Percentiles rank a stretch among this genome's conserved stretches.
These are phyloP conservation scores for Podospora appendiculata DNA, from an alignment of 495 filamentous ascomycete species.

Conservation along the genomic window DNA sequence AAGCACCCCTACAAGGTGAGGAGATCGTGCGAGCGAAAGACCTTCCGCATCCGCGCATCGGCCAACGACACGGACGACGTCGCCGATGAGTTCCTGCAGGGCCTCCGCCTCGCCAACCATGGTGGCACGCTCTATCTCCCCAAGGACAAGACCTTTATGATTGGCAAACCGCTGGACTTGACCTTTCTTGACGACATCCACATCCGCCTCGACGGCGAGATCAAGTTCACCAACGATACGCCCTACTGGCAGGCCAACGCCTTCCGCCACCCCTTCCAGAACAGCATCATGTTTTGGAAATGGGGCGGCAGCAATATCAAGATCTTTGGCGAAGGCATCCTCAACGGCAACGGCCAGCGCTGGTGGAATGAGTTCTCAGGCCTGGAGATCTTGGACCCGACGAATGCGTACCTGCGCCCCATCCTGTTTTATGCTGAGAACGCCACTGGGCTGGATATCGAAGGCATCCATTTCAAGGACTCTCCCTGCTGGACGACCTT, in stretches of 20 bases:
- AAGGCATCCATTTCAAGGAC: constrained; percentile 49
- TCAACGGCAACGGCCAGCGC: constrained; percentile 48
- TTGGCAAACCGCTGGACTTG: constrained; percentile 49
- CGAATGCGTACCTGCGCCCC: constrained; percentile 46
- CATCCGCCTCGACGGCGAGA: constrained; percentile 48
- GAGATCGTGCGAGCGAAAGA: constrained; percentile 21
- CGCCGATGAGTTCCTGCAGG: constrained; percentile 43
- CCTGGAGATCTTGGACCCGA: constrained; percentile 33
- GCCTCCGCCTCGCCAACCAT: constrained; percentile 44
- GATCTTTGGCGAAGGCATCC: constrained; percentile 43
- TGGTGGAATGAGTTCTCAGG: constrained; percentile 31
- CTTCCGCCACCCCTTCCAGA: constrained; percentile 50
- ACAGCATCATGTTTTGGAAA: constrained; percentile 53
- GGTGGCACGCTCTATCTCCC: constrained; percentile 45
- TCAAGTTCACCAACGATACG: constrained; percentile 53
- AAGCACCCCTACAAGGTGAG: constrained; percentile 19
- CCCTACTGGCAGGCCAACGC: constrained; percentile 51
- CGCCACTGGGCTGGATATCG: constrained; percentile 44
- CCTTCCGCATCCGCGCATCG: constrained; percentile 43
- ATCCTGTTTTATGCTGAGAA: constrained; percentile 51
- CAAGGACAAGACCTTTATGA: constrained; percentile 44
- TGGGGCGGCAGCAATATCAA: constrained; percentile 52
- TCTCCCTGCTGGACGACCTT: constrained; percentile 56
- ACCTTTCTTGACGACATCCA: constrained; percentile 50
- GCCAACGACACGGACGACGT: constrained; percentile 46